These are phyloP conservation scores for Saccharomycopsis fermentans DNA, from an alignment of 805 yeast genomes.

Conservation along the genomic window DNA sequence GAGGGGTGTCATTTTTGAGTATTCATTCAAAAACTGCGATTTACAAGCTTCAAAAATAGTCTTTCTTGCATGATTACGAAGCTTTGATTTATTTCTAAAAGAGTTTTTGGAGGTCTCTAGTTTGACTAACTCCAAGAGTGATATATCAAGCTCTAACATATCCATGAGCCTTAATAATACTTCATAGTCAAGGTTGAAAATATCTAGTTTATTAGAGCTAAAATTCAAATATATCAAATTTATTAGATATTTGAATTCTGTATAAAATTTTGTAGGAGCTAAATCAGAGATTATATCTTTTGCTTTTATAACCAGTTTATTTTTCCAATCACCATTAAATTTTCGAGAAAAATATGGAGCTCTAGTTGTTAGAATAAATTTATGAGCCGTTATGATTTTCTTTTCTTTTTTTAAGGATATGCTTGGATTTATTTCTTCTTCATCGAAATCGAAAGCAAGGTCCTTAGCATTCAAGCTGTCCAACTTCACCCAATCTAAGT, in stretches of 20 bases:
- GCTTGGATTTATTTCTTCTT: not conserved
- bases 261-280: constrained; percentile 24
- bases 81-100: constrained; percentile 12
- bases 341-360: constrained; percentile 25
- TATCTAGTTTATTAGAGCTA: not conserved
- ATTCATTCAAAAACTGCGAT: constrained; percentile 12
- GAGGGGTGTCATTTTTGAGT: not conserved
- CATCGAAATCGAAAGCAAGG: constrained; percentile 20
- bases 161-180: constrained; percentile 26
- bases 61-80: constrained; percentile 26
- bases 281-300: constrained; percentile 13
- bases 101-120: not conserved
- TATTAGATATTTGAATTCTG: constrained; percentile 25
- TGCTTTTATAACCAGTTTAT: constrained; percentile 19
- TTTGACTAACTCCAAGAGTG: constrained; percentile 4
- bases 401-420: not conserved
- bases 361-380: constrained; percentile 33
- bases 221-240: constrained; percentile 23
- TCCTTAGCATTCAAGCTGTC: constrained; percentile 22
- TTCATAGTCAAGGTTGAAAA: constrained; percentile 18
- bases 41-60: constrained; percentile 26
- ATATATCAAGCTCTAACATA: constrained; percentile 27
- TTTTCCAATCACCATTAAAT: constrained; percentile 23
- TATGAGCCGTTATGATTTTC: constrained; percentile 23
- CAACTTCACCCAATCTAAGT: constrained; percentile 14